These are phyloP conservation scores for Pseudocercospora macadamiae DNA, from an alignment of 2,329 filamentous ascomycete genomes.

Conservation along the genomic window DNA sequence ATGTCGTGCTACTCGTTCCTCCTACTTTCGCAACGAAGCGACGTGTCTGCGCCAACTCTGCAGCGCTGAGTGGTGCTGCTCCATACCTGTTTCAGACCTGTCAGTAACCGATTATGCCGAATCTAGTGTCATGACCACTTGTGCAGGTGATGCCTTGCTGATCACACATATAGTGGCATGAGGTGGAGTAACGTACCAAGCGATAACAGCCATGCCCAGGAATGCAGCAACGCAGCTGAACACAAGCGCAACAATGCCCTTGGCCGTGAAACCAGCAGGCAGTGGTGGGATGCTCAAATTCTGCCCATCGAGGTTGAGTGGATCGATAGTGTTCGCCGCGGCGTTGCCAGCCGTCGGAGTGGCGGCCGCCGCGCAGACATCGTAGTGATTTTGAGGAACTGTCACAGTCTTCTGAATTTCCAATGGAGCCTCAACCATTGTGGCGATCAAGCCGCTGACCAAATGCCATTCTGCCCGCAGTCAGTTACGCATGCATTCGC, in stretches of 20 bases:
- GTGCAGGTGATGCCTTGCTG: conserved; percentile 2
- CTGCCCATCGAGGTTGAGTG: conserved; percentile 66
- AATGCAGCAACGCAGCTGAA: conserved; percentile 72
- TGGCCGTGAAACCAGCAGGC: conserved; percentile 70
- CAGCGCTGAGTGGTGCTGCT: conserved; percentile 34
- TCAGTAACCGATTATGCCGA: conserved; percentile 17
- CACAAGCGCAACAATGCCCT: conserved; percentile 73
- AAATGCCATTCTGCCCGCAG: conserved; percentile 53
- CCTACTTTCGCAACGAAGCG: conserved; percentile 30
- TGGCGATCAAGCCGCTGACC: conserved; percentile 54
- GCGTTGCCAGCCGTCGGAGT: conserved; percentile 69
- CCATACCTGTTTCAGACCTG: conserved; percentile 37
- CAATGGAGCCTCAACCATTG: conserved; percentile 55
- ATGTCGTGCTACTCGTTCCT: conserved; percentile 16
- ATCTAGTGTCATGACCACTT: conserved; percentile 2
- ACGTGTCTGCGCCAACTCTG: conserved; percentile 32
- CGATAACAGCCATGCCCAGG: conserved; percentile 67
- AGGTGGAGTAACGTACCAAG: conserved; percentile 59
- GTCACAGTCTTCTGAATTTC: conserved; percentile 63
- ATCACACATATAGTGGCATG: conserved; percentile 10
- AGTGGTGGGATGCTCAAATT: conserved; percentile 59
- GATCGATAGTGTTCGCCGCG: conserved; percentile 68
- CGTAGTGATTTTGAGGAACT: conserved; percentile 65
- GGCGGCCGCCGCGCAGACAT: conserved; percentile 58
- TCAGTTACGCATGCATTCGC: conserved; percentile 1